phyloP scores from a whole-genome alignment of 495 filamentous ascomycete species.

The Aspergillus nanangensis region DNA sequence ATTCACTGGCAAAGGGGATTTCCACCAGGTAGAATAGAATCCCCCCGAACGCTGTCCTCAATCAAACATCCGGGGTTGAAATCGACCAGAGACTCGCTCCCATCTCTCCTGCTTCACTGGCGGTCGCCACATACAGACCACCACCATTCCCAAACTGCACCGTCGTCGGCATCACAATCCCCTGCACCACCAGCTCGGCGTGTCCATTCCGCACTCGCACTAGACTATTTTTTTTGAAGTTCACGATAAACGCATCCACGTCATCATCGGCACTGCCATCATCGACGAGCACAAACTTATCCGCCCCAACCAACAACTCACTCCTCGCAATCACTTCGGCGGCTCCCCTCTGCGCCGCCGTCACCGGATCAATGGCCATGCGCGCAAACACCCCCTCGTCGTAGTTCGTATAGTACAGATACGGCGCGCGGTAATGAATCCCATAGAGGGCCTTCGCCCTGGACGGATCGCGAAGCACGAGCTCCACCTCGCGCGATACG shows the following conservation, averaged over 20 bases:
- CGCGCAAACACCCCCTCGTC: background rate
- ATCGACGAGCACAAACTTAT: background rate
- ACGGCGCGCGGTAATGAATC: background rate
- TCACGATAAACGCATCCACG: conserved; percentile 1
- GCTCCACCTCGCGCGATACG: background rate
- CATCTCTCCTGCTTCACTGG: background rate
- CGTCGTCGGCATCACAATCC: background rate
- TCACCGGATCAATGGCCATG: background rate
- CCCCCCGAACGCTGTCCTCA: too few species aligned
- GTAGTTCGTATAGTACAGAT: conserved; percentile 2
- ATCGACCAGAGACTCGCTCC: conserved; percentile 4
- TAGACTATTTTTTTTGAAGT: background rate
- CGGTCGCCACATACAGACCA: background rate
- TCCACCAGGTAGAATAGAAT: too few species aligned
- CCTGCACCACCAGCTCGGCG: background rate
- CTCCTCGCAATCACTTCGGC: background rate
- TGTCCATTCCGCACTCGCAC: background rate
- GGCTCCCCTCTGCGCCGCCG: background rate
- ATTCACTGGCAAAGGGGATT: too few species aligned
- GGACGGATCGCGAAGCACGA: background rate
- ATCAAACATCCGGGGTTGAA: conserved; percentile 1
- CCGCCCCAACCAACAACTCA: background rate
- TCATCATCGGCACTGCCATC: too few species aligned
- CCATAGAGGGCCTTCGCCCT: background rate
- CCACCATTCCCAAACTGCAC: background rate